These are phyloP conservation scores for Plasmopara halstedii DNA, from an alignment of 352 stramenopile genomes.

Conservation along the genomic window DNA sequence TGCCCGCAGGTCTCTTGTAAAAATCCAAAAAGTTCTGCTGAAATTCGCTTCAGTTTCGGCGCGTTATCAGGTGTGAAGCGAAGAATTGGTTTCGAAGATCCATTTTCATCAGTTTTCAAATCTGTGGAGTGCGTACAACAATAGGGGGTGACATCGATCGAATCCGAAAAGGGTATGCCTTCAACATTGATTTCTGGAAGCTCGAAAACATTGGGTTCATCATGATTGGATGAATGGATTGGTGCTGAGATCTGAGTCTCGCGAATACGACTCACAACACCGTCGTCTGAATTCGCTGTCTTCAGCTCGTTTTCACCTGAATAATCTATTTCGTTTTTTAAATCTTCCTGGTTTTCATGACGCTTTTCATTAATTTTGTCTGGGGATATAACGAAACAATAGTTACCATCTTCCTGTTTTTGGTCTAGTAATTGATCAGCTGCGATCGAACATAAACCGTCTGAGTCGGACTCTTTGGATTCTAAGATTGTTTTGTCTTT, in stretches of 20 bases:
- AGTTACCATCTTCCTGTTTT: conserved; percentile 13
- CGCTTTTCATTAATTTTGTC: conserved; percentile 5
- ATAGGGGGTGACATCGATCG: conserved; percentile 38
- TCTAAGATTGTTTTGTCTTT: neutral
- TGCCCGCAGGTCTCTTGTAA: conserved; percentile 31
- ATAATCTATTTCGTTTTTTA: conserved; percentile 11
- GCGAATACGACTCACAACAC: conserved; percentile 6
- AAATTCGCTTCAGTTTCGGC: conserved; percentile 54
- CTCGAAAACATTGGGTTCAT: neutral
- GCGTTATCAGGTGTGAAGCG: conserved; percentile 48
- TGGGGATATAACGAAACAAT: conserved; percentile 13
- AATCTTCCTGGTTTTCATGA: conserved; percentile 1
- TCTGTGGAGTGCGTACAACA: conserved; percentile 41
- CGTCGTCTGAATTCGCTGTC: neutral
- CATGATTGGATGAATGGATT: neutral
- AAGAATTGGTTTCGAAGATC: conserved; percentile 1
- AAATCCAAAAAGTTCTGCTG: conserved; percentile 35
- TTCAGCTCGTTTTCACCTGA: conserved; percentile 4
- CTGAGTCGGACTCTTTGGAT: neutral
- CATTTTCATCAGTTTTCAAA: neutral
- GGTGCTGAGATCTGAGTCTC: conserved; percentile 8
- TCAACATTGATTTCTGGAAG: conserved; percentile 13
- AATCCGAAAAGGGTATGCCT: conserved; percentile 45
- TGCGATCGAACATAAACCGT: neutral
- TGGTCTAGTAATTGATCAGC: conserved; percentile 4